Evolutionary conservation across 1,139 yeast genomes (phyloP), one percentile per base, ranked within the genome.

Genomic region (Arxiozyma heterogenica): DNA sequence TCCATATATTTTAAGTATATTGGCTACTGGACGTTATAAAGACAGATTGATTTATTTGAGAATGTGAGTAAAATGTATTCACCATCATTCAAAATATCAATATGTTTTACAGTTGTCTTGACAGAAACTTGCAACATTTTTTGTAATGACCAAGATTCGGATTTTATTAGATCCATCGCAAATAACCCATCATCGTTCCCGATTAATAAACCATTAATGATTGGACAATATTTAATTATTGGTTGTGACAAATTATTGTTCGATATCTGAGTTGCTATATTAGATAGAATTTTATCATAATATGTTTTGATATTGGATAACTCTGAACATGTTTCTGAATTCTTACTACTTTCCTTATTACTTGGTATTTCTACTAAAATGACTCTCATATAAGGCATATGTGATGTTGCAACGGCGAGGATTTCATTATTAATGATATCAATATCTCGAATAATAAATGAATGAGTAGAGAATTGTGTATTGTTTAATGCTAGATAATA

Each of bases 241-340:
- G 89, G 80, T 56, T 75, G 79, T 1, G 88, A 81, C 62, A 76
- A 86, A 60, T 82, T 81, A 62, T 85, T 90, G 66, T 86, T 94
- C 0, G 90, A 86, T 0, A 89, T 75, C 59, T 75, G 63, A 0
- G 93, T 80, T 52, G 78, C 77, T 53, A 81, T 69, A 59, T 86
- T 86, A 46, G 80, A 75, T 21, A 83, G 55, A 17, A 86, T 78
- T 54, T 75, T 74, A 55, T 78, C 77, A 54, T 64, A 67, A 39
- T 55, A 56, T 2, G 63, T 52, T 72, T 60, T 30, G 60, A 43
- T 39, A 34, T 48, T n/a, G 15, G 41, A 38, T 23, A 25, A 45
- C 11, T 6, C 38, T 3, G 18, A 27, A n/a, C 8, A 6, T n/a
- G 6, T 21, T 12, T 5, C 25, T n/a, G 21, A 12, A 34, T 3